A percentile compares a stretch with the other conserved stretches of the same genome.
phyloP scores from a whole-genome alignment of 257 asterid genomes.

The Nicotiana noctiflora region DNA sequence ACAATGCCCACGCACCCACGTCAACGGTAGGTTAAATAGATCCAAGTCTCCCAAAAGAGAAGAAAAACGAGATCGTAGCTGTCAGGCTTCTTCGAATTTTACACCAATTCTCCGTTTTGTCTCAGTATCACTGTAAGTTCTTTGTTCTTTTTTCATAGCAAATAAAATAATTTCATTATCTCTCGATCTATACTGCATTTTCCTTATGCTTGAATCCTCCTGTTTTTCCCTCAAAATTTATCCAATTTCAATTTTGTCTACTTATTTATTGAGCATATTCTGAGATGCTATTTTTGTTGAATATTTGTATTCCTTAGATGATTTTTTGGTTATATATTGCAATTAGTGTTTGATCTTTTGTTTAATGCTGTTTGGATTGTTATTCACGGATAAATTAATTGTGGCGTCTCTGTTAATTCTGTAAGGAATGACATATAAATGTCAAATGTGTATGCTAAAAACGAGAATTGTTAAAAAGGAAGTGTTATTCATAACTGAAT shows the following conservation, averaged over 20 bases:
- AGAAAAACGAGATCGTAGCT: background rate
- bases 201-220: background rate
- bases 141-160: too few relatives aligned
- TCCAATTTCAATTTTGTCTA: too few relatives aligned
- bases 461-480: background rate
- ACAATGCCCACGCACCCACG: rapidly evolving
- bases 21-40: background rate
- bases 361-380: background rate
- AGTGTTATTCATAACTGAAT: too few relatives aligned
- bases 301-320: background rate
- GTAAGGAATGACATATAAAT: background rate
- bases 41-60: background rate
- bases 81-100: background rate
- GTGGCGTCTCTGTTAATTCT: background rate
- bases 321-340: background rate
- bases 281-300: background rate
- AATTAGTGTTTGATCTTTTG: background rate
- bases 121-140: background rate
- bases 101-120: background rate
- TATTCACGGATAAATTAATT: background rate
- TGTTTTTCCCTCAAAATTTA: too few relatives aligned
- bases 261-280: background rate
- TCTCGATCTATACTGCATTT: background rate
- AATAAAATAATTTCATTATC: background rate
- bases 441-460: background rate